Evolutionary conservation across 345 rosid genomes (phyloP).

Genomic region (Aquilaria malaccensis): DNA sequence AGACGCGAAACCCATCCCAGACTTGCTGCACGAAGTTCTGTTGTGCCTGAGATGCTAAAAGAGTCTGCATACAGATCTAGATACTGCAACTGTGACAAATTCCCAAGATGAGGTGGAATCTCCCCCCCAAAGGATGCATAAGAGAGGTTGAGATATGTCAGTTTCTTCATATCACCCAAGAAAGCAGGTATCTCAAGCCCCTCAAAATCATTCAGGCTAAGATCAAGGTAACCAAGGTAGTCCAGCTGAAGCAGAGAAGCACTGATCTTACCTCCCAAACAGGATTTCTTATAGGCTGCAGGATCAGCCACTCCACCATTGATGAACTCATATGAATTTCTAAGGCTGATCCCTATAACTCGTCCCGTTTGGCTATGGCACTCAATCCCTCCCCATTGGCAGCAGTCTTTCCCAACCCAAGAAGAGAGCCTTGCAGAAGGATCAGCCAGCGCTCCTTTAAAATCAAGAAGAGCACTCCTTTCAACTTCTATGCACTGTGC

Average conservation of each 20-base stretch:
- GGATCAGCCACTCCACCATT: constrained; percentile 10
- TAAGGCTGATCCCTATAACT: constrained; percentile 17
- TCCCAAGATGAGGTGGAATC: constrained; percentile 26
- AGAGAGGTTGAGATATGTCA: constrained; percentile 31
- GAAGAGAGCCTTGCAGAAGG: constrained; percentile 27
- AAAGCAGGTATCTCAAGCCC: constrained; percentile 21
- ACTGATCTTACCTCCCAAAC: constrained; percentile 22
- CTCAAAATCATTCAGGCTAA: constrained; percentile 28
- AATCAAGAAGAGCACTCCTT: constrained; percentile 21
- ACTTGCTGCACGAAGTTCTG: constrained; percentile 13
- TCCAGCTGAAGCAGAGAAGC: constrained; percentile 19
- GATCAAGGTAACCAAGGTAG: constrained; percentile 17
- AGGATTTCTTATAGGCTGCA: constrained; percentile 9
- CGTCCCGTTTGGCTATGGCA: constrained; percentile 18
- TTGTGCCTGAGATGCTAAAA: constrained; percentile 5
- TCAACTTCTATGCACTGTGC: constrained; percentile 15
- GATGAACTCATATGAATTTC: constrained; percentile 11
- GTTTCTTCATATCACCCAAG: constrained; percentile 15
- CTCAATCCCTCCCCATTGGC: constrained; percentile 21
- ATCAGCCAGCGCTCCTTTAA: constrained; percentile 19
- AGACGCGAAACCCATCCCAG: constrained; percentile 37
- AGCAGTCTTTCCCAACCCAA: constrained; percentile 22
- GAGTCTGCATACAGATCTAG: constrained; percentile 22
- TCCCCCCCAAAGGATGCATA: constrained; percentile 17
- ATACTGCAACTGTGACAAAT: constrained; percentile 4